phyloP scores from a whole-genome alignment of 2,329 filamentous ascomycete genomes.

The Epichloe amarillans region DNA sequence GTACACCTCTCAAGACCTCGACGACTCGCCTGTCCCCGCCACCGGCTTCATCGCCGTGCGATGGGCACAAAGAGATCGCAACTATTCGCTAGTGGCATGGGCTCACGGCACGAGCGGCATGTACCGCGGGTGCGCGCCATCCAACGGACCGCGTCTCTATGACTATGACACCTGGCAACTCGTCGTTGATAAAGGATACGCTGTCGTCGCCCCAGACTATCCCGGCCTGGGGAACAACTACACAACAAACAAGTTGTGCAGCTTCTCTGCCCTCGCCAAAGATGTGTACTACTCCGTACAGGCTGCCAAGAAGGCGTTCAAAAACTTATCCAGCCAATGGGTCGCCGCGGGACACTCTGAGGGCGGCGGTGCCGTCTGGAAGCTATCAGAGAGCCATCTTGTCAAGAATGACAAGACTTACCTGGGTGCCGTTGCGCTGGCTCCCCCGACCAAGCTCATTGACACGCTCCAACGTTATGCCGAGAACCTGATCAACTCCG shows the following conservation, averaged over 20 bases:
- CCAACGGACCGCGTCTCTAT: slow-evolving; percentile 2
- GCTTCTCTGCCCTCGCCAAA: slow-evolving; percentile 5
- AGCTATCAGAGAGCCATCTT: slow-evolving; percentile 8
- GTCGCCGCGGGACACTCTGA: too few species aligned
- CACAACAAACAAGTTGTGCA: slow-evolving; percentile 10
- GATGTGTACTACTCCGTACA: slow-evolving; percentile 8
- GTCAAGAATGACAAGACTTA: slow-evolving; percentile 6
- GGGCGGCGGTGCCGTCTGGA: slow-evolving; percentile 11
- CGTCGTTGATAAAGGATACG: slow-evolving; percentile 5
- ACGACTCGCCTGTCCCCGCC: slow-evolving; percentile 6
- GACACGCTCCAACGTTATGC: slow-evolving; percentile 2
- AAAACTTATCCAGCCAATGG: too few species aligned
- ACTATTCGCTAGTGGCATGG: slow-evolving; percentile 2
- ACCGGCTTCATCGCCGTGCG: slow-evolving; percentile 9
- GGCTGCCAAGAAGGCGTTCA: too few species aligned
- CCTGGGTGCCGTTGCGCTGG: slow-evolving; percentile 8
- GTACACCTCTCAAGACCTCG: slow-evolving; percentile 9
- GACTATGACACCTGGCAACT: slow-evolving; percentile 7
- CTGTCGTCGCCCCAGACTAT: slow-evolving; percentile 12
- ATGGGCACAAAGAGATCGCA: not conserved
- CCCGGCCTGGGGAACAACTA: slow-evolving; percentile 11
- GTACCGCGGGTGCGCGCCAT: slow-evolving; percentile 6
- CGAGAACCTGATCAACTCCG: not conserved
- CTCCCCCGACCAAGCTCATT: slow-evolving; percentile 6
- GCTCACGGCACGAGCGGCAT: slow-evolving; percentile 9